These are phyloP conservation scores for Ascomycota sp. DNA, from an alignment of 2,329 filamentous ascomycete species.

Conservation along the genomic window DNA sequence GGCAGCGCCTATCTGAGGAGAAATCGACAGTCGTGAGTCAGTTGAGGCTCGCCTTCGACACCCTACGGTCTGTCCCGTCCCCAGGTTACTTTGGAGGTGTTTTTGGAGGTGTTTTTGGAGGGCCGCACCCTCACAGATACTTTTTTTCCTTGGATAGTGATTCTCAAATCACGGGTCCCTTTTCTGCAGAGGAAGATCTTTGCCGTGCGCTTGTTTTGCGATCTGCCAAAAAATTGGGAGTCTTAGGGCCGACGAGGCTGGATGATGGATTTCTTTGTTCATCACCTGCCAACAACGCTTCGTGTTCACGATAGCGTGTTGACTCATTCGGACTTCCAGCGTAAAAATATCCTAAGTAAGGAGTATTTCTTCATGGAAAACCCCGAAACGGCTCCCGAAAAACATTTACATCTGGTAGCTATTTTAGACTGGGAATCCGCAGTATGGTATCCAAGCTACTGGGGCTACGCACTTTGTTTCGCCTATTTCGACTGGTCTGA, in stretches of 20 bases:
- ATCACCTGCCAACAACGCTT: neutral
- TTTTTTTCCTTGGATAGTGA: neutral
- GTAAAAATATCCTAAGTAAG: constrained; percentile 1
- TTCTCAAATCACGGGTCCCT: constrained; percentile 1
- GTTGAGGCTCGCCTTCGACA: constrained; percentile 1
- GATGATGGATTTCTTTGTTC: constrained; percentile 1
- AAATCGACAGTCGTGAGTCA: neutral
- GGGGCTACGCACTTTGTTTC: constrained; percentile 2
- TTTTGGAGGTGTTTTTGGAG: constrained; percentile 1
- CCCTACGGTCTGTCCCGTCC: neutral
- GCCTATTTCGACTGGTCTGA: constrained; percentile 1
- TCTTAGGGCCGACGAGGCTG: neutral
- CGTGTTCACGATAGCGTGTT: neutral
- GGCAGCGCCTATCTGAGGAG: constrained; percentile 1
- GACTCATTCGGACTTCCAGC: constrained; percentile 1
- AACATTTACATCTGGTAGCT: neutral
- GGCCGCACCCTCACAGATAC: constrained; percentile 1
- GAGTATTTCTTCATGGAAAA: neutral
- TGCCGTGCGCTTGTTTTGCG: neutral
- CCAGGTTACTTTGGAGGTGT: too few relatives aligned
- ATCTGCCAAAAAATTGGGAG: constrained; percentile 1
- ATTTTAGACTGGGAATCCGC: constrained; percentile 2
- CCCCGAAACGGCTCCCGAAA: neutral
- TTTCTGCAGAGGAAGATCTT: constrained; percentile 1
- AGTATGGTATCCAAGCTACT: constrained; percentile 2